Evolutionary conservation across 192 early-diverging fungal species (phyloP).

Genomic region (Spinellus fusiger): DNA sequence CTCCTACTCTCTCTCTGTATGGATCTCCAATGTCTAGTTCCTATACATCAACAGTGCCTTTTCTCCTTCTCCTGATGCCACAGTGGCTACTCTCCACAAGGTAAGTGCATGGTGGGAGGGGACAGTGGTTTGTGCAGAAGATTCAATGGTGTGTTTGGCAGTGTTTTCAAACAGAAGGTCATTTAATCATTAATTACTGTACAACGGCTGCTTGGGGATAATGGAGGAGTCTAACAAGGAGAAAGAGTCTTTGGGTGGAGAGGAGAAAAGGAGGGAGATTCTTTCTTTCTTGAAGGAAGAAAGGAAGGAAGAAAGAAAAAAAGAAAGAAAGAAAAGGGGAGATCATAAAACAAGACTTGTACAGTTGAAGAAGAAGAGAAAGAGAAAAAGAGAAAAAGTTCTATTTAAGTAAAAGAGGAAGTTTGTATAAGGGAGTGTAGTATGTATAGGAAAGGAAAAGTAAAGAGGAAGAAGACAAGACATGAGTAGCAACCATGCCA

Average conservation of each 20-base stretch:
- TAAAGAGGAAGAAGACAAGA: no score
- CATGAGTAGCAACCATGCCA: no score
- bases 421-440: no score
- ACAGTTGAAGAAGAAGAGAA: not conserved
- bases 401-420: not conserved
- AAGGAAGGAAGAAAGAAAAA: conserved; percentile 6
- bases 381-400: not conserved
- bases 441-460: no score
- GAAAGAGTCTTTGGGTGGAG: not conserved
- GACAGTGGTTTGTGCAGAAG: not conserved
- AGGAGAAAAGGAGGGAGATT: conserved; percentile 3
- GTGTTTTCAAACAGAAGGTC: conserved; percentile 79
- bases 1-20: not conserved
- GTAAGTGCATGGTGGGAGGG: conserved; percentile 47
- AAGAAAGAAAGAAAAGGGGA: conserved; percentile 6
- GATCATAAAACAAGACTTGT: not conserved
- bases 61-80: conserved; percentile 89
- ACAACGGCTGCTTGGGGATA: conserved; percentile 88
- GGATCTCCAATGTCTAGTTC: conserved; percentile 46
- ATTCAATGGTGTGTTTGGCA: conserved; percentile 25
- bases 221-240: no score
- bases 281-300: conserved; percentile 1
- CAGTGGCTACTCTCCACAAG: conserved; percentile 73
- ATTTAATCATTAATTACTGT: conserved; percentile 89
- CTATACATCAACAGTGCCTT: conserved; percentile 94